phyloP scores from a whole-genome alignment of 257 asterid genomes.

The Solanum ossicruentum region DNA sequence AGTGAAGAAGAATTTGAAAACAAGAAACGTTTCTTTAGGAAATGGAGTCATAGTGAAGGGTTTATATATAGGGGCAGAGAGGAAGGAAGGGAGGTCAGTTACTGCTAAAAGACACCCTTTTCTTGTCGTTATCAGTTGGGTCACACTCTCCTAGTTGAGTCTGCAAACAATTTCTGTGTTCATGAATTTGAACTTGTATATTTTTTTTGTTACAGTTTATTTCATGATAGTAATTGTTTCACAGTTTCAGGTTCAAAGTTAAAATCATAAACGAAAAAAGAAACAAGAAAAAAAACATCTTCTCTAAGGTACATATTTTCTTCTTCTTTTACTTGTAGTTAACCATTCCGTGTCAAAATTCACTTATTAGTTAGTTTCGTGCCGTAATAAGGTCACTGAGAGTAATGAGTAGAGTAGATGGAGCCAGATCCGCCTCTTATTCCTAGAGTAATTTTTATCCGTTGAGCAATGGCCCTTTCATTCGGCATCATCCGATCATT shows the following conservation, averaged over 20 bases:
- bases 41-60: background rate
- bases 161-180: background rate
- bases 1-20: background rate
- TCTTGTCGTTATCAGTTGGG: background rate
- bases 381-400: background rate
- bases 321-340: background rate
- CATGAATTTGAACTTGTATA: background rate
- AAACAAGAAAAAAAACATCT: background rate
- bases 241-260: background rate
- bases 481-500: no score
- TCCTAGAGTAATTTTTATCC: no score
- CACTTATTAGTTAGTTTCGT: background rate
- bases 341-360: background rate
- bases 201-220: background rate
- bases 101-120: background rate
- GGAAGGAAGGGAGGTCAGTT: background rate
- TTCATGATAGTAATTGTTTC: background rate
- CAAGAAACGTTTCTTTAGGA: background rate
- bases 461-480: no score
- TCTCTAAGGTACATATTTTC: background rate
- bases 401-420: background rate
- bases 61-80: background rate
- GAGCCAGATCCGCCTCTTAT: no score
- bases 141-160: background rate
- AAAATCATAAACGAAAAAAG: background rate